These are phyloP conservation scores for Neonectria punicea DNA, from an alignment of 2,329 filamentous ascomycete species.

Conservation along the genomic window DNA sequence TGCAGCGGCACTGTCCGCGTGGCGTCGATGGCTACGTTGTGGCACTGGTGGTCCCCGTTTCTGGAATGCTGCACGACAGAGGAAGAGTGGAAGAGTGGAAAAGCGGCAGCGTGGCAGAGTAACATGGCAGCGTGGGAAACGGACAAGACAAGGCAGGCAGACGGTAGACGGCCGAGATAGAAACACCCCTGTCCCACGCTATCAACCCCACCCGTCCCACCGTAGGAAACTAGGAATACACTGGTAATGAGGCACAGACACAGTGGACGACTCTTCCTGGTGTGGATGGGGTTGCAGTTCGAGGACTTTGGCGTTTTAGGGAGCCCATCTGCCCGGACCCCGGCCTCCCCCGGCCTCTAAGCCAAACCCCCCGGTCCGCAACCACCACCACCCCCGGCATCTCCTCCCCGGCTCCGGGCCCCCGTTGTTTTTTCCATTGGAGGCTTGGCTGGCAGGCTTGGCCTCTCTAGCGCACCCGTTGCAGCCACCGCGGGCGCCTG, in stretches of 20 bases:
- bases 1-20: slow-evolving; percentile 2
- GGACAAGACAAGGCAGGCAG: too few relatives aligned
- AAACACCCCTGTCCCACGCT: not conserved
- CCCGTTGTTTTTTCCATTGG: not conserved
- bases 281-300: slow-evolving; percentile 18
- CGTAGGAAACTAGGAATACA: not conserved
- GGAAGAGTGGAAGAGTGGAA: not conserved
- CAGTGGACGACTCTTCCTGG: not conserved
- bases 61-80: slow-evolving; percentile 9
- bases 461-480: not conserved
- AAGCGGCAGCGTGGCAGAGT: not conserved
- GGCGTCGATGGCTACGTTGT: not conserved
- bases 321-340: slow-evolving; percentile 9
- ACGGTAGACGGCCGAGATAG: not conserved
- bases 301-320: slow-evolving; percentile 14
- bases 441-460: not conserved
- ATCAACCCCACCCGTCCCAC: not conserved
- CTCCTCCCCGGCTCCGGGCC: slow-evolving; percentile 1
- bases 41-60: not conserved
- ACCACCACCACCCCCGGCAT: not conserved
- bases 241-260: not conserved
- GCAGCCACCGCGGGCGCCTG: not conserved
- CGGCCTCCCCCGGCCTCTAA: slow-evolving; percentile 6
- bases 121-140: too few relatives aligned
- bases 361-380: not conserved